Evolutionary conservation across 2,329 filamentous ascomycete genomes (phyloP), one percentile per base, ranked within the genome.

Genomic region (Colletotrichum cuscutae): DNA sequence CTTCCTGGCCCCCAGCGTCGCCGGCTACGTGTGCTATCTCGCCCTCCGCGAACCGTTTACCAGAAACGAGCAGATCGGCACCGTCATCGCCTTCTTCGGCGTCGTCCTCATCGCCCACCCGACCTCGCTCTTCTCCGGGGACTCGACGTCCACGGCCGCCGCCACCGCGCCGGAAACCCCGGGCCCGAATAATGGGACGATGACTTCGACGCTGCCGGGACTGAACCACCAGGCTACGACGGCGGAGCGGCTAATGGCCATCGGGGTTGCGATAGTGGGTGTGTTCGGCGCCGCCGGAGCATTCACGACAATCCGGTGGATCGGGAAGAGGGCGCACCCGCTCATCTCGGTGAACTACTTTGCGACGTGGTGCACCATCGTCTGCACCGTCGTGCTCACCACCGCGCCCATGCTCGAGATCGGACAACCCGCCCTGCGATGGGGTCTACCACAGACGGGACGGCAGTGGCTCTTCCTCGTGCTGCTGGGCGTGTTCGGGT

Each of bases 301-400:
- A 8, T 95, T 92, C 78, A 94, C 91, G 0, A 90, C 90, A 0
- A 93, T 98, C 75, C 89, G 95, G 19, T 91, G 92, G 82, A 96
- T 98, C 73, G 95, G 95, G 15, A 90, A 90, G 76, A 89, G 94
- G 32, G 93, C 93, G 0, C 94, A 97, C 79, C 90, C 95, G 0
- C 85, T 98, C n/a, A 91, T 97, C 70, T 93, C 90, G 2, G 94
- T 97, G 68, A 97, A 94, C 77, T 97, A 95, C 82, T 97, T 98
- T 78, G 90, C 91, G 3, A 84, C 86, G 0, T 92, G 90, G 84
- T 94, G 92, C 77, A 92, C 90, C 0, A 77, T 95, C 2, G 90
- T 97, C 60, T 92, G 91, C 56, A 79, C 88, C 2, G 76, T 89
- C 1, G 89, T 89, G 35, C 89, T 97, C 75, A 83, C 86, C 1